These are phyloP conservation scores for Globisporangium paroecandrum DNA, from an alignment of 352 stramenopile genomes.

Conservation along the genomic window DNA sequence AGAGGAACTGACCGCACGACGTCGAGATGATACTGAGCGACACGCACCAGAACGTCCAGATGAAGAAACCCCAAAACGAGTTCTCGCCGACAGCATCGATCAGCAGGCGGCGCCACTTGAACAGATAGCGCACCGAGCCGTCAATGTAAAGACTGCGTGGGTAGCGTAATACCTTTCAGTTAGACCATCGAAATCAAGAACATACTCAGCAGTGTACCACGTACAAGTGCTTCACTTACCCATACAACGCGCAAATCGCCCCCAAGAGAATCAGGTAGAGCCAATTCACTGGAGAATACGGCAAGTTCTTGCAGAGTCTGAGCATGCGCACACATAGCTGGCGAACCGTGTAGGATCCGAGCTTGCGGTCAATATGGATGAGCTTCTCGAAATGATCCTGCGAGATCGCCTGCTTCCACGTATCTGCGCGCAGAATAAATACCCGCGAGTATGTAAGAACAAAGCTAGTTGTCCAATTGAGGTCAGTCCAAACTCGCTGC, in stretches of 20 bases:
- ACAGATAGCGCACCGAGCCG: conserved; percentile 61
- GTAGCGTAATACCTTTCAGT: too few relatives aligned
- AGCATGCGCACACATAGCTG: conserved; percentile 59
- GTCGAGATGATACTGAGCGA: conserved; percentile 49
- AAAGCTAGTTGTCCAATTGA: not conserved
- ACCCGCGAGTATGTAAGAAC: not conserved
- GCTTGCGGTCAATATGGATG: conserved; percentile 43
- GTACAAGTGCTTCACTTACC: conserved; percentile 26
- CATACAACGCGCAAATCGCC: conserved; percentile 52
- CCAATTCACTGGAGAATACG: conserved; percentile 81
- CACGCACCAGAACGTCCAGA: conserved; percentile 69
- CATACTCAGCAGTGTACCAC: not conserved
- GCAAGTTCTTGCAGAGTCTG: conserved; percentile 68
- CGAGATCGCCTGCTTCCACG: conserved; percentile 62
- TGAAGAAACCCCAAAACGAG: conserved; percentile 53
- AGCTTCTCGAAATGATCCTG: conserved; percentile 64
- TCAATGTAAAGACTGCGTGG: conserved; percentile 54
- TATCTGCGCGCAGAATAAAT: conserved; percentile 33
- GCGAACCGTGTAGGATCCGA: conserved; percentile 45
- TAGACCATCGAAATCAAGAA: too few relatives aligned
- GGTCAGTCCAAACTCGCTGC: not conserved
- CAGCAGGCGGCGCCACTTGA: conserved; percentile 49
- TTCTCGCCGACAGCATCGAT: conserved; percentile 57
- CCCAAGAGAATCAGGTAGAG: conserved; percentile 68
- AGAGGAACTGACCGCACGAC: conserved; percentile 56